Conservation (phyloP, 1,284 basidiomycete genomes). For the Agroathelia rolfsii region DNA sequence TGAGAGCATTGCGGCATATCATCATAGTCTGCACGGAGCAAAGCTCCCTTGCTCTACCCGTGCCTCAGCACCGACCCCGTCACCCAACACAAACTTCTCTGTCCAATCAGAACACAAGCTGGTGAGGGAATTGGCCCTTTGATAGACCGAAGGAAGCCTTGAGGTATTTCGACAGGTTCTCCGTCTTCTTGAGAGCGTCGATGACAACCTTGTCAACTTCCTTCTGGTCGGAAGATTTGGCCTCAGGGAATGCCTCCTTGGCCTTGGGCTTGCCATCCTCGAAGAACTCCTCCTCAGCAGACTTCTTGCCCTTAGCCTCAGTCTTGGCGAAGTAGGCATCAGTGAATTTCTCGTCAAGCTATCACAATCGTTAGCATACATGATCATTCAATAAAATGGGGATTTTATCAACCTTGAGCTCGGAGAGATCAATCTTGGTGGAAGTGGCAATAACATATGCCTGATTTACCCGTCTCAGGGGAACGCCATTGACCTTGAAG, state of each 20-base stretch:
- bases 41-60: no score
- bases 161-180: conserved; percentile 90
- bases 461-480: conserved; percentile 96
- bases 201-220: conserved; percentile 79
- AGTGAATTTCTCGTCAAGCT: conserved; percentile 86
- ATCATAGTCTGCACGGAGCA: no score
- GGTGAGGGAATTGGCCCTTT: conserved; percentile 90
- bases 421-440: conserved; percentile 84
- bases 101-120: conserved; percentile 82
- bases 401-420: conserved; percentile 53
- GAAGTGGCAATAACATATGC: conserved; percentile 99
- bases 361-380: conserved; percentile 10
- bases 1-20: no score
- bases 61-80: no score
- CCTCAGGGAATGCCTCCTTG: conserved; percentile 85
- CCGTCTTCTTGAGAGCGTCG: conserved; percentile 86
- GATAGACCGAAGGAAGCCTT: conserved; percentile 90
- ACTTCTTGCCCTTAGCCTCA: conserved; percentile 53
- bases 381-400: conserved; percentile 8
- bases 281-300: conserved; percentile 96
- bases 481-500: conserved; percentile 98
- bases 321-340: conserved; percentile 94
- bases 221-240: conserved; percentile 92
- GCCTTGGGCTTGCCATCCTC: conserved; percentile 87
- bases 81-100: no score